These are phyloP conservation scores for Discostella stelligera DNA, from an alignment of 352 stramenopile species.

Conservation along the genomic window DNA sequence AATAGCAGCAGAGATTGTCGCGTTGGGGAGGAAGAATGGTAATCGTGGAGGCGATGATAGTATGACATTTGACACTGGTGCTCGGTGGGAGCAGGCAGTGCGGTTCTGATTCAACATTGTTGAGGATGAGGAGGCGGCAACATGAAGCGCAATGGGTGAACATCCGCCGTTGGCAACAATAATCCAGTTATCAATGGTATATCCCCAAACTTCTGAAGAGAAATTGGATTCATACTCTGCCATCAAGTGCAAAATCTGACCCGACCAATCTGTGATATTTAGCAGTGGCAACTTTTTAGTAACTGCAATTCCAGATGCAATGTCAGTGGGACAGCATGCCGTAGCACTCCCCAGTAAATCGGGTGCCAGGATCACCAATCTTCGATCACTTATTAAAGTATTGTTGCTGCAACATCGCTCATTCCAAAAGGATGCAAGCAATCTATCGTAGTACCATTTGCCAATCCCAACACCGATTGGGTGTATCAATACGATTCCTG, in stretches of 20 bases:
- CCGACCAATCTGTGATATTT: constrained; percentile 58
- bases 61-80: constrained; percentile 47
- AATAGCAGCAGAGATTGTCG: background rate
- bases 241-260: constrained; percentile 55
- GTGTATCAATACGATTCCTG: constrained; percentile 57
- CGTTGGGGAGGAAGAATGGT: constrained; percentile 41
- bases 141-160: constrained; percentile 54
- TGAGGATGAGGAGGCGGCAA: constrained; percentile 25
- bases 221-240: constrained; percentile 31
- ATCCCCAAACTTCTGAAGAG: constrained; percentile 2
- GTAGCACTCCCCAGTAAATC: constrained; percentile 58
- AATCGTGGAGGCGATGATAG: constrained; percentile 54
- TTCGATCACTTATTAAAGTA: background rate
- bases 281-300: constrained; percentile 43
- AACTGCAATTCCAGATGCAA: background rate
- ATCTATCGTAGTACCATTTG: constrained; percentile 60
- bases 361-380: constrained; percentile 38
- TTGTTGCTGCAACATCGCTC: background rate
- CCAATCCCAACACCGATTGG: constrained; percentile 63
- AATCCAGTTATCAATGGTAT: constrained; percentile 40
- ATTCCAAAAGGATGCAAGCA: constrained; percentile 33
- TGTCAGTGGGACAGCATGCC: constrained; percentile 29
- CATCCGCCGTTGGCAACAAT: constrained; percentile 66
- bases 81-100: background rate
- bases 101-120: background rate